Conservation (phyloP, 1,284 basidiomycete genomes). For the Apiotrichum montevideense region DNA sequence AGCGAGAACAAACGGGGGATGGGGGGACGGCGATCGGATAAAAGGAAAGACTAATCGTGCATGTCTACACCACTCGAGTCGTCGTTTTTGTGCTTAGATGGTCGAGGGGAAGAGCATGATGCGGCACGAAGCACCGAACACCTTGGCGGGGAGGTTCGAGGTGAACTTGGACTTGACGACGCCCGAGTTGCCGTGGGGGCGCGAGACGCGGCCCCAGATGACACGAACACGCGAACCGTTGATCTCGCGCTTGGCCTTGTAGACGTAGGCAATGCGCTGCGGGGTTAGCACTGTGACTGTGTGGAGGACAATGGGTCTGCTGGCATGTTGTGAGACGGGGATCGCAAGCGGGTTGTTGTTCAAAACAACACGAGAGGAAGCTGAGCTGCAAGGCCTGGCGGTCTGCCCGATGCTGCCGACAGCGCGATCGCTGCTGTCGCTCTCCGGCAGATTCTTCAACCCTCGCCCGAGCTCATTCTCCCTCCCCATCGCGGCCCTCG, state of each 20-base stretch:
- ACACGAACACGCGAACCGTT: slow-evolving; percentile 89
- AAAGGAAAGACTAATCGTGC: neutral
- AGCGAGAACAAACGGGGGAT: slow-evolving; percentile 1
- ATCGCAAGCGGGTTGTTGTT: too few species aligned
- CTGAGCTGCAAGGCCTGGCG: too few species aligned
- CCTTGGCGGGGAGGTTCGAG: slow-evolving; percentile 90
- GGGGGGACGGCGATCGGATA: neutral
- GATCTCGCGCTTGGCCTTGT: slow-evolving; percentile 89
- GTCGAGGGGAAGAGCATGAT: slow-evolving; percentile 54
- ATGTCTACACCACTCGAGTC: slow-evolving; percentile 1
- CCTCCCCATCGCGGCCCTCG: too few species aligned
- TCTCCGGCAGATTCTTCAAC: too few species aligned
- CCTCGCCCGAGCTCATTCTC: too few species aligned
- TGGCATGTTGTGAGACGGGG: too few species aligned
- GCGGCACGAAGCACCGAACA: slow-evolving; percentile 91
- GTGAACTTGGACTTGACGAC: slow-evolving; percentile 98
- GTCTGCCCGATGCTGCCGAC: too few species aligned
- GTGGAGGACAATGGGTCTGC: too few species aligned
- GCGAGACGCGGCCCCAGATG: slow-evolving; percentile 93
- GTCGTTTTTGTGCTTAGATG: slow-evolving; percentile 35
- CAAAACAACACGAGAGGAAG: too few species aligned
- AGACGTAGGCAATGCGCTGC: slow-evolving; percentile 94
- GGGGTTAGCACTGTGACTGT: slow-evolving; percentile 6
- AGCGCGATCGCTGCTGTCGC: too few species aligned
- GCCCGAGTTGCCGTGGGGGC: slow-evolving; percentile 89